phyloP scores from a whole-genome alignment of 306 rosid genomes.

The Abrus pulchellus region DNA sequence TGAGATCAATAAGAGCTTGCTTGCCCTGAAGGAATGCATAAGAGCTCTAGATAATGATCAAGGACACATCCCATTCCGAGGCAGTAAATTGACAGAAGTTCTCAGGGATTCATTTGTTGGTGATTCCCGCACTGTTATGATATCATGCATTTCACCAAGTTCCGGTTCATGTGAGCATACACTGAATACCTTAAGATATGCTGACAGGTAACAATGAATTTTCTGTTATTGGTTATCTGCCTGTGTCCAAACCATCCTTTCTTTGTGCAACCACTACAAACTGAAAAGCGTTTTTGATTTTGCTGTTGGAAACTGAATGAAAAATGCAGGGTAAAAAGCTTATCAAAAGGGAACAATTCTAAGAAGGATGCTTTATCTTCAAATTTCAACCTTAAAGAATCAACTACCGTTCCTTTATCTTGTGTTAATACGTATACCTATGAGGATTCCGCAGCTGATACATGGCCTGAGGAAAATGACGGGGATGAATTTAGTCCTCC shows the following conservation, averaged over 20 bases:
- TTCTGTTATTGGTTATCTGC: slow-evolving; percentile 35
- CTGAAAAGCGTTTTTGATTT: background rate
- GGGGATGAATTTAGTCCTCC: slow-evolving; percentile 69
- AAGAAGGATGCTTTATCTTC: slow-evolving; percentile 81
- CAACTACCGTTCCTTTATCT: slow-evolving; percentile 72
- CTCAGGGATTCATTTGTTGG: slow-evolving; percentile 95
- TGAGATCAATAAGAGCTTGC: slow-evolving; percentile 96
- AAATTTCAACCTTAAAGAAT: slow-evolving; percentile 74
- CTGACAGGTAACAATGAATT: slow-evolving; percentile 74
- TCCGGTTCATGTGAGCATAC: slow-evolving; percentile 96
- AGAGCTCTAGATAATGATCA: slow-evolving; percentile 98
- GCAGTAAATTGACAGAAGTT: slow-evolving; percentile 95
- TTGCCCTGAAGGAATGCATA: slow-evolving; percentile 92
- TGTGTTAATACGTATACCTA: slow-evolving; percentile 59
- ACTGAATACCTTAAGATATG: slow-evolving; percentile 90
- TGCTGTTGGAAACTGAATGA: slow-evolving; percentile 34
- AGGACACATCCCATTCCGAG: slow-evolving; percentile 97
- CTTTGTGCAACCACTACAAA: slow-evolving; percentile 7
- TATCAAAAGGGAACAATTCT: slow-evolving; percentile 80
- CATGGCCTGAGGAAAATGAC: slow-evolving; percentile 68
- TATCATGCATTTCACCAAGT: slow-evolving; percentile 96
- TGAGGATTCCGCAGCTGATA: slow-evolving; percentile 60
- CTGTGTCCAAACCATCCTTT: background rate
- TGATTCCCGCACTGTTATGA: slow-evolving; percentile 90
- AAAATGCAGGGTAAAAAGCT: slow-evolving; percentile 81